These are phyloP conservation scores for Rubus idaeus DNA, from an alignment of 306 rosid species.

Conservation along the genomic window DNA sequence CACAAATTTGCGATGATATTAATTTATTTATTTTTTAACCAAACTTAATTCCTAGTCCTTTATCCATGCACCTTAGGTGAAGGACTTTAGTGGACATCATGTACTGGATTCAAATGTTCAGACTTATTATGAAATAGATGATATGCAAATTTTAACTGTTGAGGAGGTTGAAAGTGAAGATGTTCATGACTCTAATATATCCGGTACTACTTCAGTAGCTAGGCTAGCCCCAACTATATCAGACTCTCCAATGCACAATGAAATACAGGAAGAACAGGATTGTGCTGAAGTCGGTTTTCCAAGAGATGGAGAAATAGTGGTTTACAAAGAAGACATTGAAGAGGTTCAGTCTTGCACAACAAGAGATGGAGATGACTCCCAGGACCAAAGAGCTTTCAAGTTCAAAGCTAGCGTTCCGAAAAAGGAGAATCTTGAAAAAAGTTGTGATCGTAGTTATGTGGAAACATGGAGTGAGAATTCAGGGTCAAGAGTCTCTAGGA, in stretches of 20 bases:
- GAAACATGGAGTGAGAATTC: constrained; percentile 38
- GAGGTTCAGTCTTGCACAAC: constrained; percentile 39
- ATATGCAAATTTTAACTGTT: constrained; percentile 28
- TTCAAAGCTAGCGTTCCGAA: constrained; percentile 34
- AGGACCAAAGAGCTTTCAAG: constrained; percentile 55
- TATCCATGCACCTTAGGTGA: constrained; percentile 27
- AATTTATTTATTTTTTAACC: background rate
- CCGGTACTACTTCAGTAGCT: constrained; percentile 20
- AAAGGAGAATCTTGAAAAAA: constrained; percentile 17
- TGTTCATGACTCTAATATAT: constrained; percentile 21
- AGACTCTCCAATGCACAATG: constrained; percentile 26
- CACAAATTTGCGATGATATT: background rate
- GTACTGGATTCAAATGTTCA: constrained; percentile 25
- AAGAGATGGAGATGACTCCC: constrained; percentile 31
- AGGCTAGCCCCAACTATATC: constrained; percentile 31
- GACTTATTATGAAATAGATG: constrained; percentile 27
- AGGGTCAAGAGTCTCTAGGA: constrained; percentile 34
- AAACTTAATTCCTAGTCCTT: background rate
- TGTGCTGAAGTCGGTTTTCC: constrained; percentile 19
- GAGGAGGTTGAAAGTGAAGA: constrained; percentile 33
- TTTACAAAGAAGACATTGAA: constrained; percentile 54
- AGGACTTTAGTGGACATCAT: constrained; percentile 35
- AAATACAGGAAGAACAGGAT: constrained; percentile 17
- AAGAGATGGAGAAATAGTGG: constrained; percentile 26
- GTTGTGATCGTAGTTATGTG: constrained; percentile 16